These are phyloP conservation scores for Phialophora macrospora DNA, from an alignment of 2,329 filamentous ascomycete genomes.

Conservation along the genomic window DNA sequence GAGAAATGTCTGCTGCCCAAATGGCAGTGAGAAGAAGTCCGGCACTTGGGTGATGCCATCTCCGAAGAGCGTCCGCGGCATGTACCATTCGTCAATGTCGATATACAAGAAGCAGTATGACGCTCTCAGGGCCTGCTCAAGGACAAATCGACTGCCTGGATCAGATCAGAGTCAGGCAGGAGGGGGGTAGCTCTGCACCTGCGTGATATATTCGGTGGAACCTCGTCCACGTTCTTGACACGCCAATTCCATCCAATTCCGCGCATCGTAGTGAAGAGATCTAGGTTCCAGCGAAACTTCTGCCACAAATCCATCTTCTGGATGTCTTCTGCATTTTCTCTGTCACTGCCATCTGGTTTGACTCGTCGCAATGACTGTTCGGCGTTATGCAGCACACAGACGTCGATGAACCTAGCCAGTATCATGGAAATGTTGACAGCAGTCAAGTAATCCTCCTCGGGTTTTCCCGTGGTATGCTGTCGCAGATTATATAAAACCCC, in stretches of 20 bases:
- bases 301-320: slow-evolving; percentile 29
- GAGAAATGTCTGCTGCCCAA: slow-evolving; percentile 21
- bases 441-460: slow-evolving; percentile 30
- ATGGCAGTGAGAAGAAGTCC: slow-evolving; percentile 28
- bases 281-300: slow-evolving; percentile 59
- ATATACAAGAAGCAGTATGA: slow-evolving; percentile 23
- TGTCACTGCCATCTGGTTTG: slow-evolving; percentile 18
- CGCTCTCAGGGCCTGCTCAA: slow-evolving; percentile 22
- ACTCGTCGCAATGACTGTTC: slow-evolving; percentile 27
- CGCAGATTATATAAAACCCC: slow-evolving; percentile 25
- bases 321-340: slow-evolving; percentile 23
- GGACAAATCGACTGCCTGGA: slow-evolving; percentile 23
- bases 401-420: slow-evolving; percentile 22
- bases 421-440: slow-evolving; percentile 28
- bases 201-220: slow-evolving; percentile 20
- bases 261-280: slow-evolving; percentile 62
- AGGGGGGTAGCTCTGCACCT: slow-evolving; percentile 7
- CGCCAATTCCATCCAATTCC: slow-evolving; percentile 66
- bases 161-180: slow-evolving; percentile 2
- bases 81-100: slow-evolving; percentile 29
- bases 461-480: slow-evolving; percentile 20
- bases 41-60: background rate
- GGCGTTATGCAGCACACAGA: slow-evolving; percentile 22
- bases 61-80: slow-evolving; percentile 11
- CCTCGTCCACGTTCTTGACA: slow-evolving; percentile 40